phyloP scores from a whole-genome alignment of 169 alveolate species.

The Plasmodium berghei region DNA sequence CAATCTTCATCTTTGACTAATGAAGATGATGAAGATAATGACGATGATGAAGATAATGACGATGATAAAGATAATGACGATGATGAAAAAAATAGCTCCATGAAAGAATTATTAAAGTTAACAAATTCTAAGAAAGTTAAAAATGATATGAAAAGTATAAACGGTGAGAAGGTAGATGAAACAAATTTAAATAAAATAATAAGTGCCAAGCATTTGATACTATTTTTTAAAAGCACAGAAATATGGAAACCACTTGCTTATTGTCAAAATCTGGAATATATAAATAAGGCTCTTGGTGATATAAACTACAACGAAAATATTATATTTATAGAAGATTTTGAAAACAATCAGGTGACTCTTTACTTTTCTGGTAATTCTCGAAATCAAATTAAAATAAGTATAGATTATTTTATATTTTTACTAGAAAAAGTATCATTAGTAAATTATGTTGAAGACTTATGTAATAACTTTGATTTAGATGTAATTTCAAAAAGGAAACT shows the following conservation, averaged over 20 bases:
- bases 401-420: constrained; percentile 49
- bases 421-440: constrained; percentile 59
- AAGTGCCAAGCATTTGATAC: constrained; percentile 34
- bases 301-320: constrained; percentile 17
- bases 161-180: not conserved
- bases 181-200: constrained; percentile 21
- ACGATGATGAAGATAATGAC: not conserved
- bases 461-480: constrained; percentile 20
- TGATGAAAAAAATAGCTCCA: no score
- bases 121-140: not conserved
- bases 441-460: constrained; percentile 39
- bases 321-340: constrained; percentile 9
- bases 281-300: constrained; percentile 4
- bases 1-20: no score
- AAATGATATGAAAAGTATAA: not conserved
- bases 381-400: not conserved
- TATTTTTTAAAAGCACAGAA: constrained; percentile 44
- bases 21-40: not conserved
- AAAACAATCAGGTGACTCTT: not conserved
- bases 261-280: constrained; percentile 27
- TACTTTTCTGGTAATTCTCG: not conserved
- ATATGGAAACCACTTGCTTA: constrained; percentile 29
- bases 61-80: no score
- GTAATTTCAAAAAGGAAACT: not conserved
- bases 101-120: not conserved